Conservation (phyloP, 2,329 filamentous ascomycete species). For the Phaeosphaeriaceae sp. region DNA sequence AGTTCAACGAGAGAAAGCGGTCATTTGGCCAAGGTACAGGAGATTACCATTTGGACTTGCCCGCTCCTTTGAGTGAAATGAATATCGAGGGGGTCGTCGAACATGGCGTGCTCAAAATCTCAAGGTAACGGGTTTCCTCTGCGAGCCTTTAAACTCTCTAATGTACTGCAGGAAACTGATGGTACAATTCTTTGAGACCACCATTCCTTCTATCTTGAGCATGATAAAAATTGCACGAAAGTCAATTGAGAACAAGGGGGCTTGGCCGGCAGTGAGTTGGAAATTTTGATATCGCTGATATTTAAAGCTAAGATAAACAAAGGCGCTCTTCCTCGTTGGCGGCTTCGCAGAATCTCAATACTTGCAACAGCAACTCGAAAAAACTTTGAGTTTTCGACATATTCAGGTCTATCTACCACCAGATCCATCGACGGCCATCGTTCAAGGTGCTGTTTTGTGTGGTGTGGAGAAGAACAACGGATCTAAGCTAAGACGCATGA, state of each 20-base stretch:
- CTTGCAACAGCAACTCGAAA: constrained; percentile 18
- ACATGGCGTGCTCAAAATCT: background rate
- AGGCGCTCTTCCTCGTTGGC: constrained; percentile 29
- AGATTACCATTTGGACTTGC: background rate
- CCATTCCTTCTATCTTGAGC: background rate
- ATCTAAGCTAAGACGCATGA: constrained; percentile 11
- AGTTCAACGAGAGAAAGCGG: background rate
- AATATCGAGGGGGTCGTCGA: background rate
- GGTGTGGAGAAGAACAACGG: constrained; percentile 29
- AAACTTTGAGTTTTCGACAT: constrained; percentile 12
- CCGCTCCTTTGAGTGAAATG: background rate
- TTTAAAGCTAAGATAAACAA: background rate
- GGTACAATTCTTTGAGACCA: background rate
- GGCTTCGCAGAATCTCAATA: constrained; percentile 27
- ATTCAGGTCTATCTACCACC: constrained; percentile 23
- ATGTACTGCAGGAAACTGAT: background rate
- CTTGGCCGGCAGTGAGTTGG: background rate
- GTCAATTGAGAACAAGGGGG: background rate
- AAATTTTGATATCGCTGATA: background rate
- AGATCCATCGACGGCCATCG: constrained; percentile 29
- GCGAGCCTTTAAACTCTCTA: background rate
- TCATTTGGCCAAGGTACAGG: background rate
- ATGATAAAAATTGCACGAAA: background rate
- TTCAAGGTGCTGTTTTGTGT: constrained; percentile 33
- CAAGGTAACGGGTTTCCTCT: background rate